Conservation (phyloP, 768 basidiomycete species). For the Lentinula sp. region DNA sequence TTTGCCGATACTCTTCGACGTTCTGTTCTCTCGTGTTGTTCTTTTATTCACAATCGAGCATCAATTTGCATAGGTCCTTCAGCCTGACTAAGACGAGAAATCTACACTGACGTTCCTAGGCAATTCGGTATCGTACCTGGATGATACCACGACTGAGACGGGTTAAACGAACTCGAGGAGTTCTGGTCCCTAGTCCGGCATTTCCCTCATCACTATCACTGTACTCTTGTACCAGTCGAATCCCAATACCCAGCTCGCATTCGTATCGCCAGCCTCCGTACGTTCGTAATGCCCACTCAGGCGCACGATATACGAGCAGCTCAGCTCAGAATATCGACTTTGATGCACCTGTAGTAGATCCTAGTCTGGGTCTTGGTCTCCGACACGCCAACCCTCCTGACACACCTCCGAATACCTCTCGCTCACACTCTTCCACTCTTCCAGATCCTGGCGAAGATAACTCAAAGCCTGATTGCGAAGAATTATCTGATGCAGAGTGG, state of each 20-base stretch:
- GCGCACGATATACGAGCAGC: background rate
- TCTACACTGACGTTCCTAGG: too few species aligned
- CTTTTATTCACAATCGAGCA: too few species aligned
- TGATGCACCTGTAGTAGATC: background rate
- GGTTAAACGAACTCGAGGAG: background rate
- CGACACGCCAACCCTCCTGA: slow-evolving; percentile 2
- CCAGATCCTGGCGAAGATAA: background rate
- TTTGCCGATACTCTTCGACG: too few species aligned
- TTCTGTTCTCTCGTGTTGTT: too few species aligned
- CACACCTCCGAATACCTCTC: background rate
- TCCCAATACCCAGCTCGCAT: background rate
- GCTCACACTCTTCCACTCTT: background rate
- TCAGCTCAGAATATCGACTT: background rate
- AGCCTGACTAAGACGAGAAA: too few species aligned
- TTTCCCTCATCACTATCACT: background rate
- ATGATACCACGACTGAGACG: background rate
- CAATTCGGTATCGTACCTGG: too few species aligned
- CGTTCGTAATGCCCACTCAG: background rate
- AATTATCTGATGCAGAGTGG: slow-evolving; percentile 1
- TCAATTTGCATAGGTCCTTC: too few species aligned
- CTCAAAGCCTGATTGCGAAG: background rate
- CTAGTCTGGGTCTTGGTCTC: background rate
- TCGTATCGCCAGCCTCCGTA: background rate
- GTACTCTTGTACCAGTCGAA: background rate
- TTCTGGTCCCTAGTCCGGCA: background rate